Evolutionary conservation across 1,284 basidiomycete genomes (phyloP), one percentile per base, ranked within the genome.

Genomic region (Irpex sp.): DNA sequence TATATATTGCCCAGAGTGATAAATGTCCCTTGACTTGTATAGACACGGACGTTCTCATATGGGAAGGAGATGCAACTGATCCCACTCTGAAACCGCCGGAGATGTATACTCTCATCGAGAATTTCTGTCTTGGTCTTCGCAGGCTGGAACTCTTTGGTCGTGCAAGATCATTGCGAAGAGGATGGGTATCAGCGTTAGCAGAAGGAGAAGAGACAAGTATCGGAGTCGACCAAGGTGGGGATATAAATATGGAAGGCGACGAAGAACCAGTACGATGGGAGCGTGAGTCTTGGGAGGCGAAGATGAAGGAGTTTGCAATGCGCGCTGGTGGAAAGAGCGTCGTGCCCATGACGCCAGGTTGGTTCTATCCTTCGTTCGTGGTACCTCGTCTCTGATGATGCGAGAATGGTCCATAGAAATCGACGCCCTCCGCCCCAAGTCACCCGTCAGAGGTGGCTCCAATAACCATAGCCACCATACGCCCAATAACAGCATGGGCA

Each of bases 1-100:
- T 21, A 33, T 36, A n/a, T 43, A 13, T 55, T 39, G 39, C 21
- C 36, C 61, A 60, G 21, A 31, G 26, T 11, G 51, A 56, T 51
- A 17, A 50, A 17, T 37, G 26, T n/a, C 63, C 36, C 7, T 31
- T 33, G 26, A n/a, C 54, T n/a, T 43, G n/a, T 57, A n/a, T 58
- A 68, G 95, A 98, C 74, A 98, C 96, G 35, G 97, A 99, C 75
- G 94, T 98, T 4, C 91, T 98, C 66, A 87, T 99, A 15, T 98
- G 95, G 95, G 92, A 94, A 77, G 92, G 92, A 37, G 92, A 95
- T 69, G 76, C 87, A 59, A 75, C 82, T 0, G 93, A 95, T 75
- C 89, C 92, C 2, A 88, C 86, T 9, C 81, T 88, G 63, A 94
- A 97, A 77, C 97, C 97, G 1, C 93, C 95, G 17, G 97, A 99